Evolutionary conservation across 108 stramenopile species (phyloP), one percentile per base, ranked within the genome.

Genomic region (Epipyxis sp.): DNA sequence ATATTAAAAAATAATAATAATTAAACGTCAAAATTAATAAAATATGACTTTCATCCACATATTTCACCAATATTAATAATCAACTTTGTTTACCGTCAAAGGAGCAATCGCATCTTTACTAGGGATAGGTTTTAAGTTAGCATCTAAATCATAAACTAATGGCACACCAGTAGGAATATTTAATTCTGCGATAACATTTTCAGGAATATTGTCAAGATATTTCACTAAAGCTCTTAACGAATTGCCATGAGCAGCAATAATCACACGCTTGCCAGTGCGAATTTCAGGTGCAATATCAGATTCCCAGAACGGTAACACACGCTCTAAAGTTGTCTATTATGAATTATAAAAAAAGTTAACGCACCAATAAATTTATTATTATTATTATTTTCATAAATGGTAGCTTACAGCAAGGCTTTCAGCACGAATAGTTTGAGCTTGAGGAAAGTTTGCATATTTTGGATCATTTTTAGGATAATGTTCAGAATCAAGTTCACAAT

Each of bases 231-330:
- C 97, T 13, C 99, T 93, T n/a, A 99, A 86, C 16, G 94, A 94
- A 84, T 98, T 98, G 44, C 97, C 99, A 80, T 99, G 99, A 2
- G 97, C 97, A 34, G 94, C 97, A 86, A 99, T 96, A 32, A 99
- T 80, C 16, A 99, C 84, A 59, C 86, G 92, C 86, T 98, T 97
- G 40, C 97, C 96, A 16, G 83, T 72, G 78, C 91, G 91, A 86
- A 98, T 93, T 57, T 84, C 88, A 1, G 96, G 97, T 27, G 83
- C 91, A 80, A 97, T 86, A 46, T 86, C 81, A 30, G 88, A 76
- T 39, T 98, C 89, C 97, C 97, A 99, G 58, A 89, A 87, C 0
- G 91, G 87, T 86, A 98, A 85, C 83, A 97, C 94, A 29, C 99
- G 93, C 25, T 94, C 94, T 72, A 88, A 88, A 2, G 97, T 98